Evolutionary conservation across 148 eudicot genomes (phyloP), one percentile per base, ranked within the genome.

Genomic region (Diospyros kaki): DNA sequence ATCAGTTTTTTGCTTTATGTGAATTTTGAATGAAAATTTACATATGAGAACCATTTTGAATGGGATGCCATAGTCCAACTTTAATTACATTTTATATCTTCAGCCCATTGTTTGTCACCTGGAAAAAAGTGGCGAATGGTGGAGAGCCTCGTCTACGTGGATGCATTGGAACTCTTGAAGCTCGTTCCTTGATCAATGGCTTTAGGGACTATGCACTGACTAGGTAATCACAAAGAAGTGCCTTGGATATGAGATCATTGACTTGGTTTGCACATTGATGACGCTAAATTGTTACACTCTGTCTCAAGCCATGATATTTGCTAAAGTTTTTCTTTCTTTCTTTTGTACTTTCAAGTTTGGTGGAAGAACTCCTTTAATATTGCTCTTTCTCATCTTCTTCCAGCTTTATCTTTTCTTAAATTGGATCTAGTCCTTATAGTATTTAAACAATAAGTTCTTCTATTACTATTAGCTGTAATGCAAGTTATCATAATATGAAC

Each of bases 61-160:
- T 11, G 12, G 9, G n/a, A 13, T 13, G 18, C 43, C 41, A 53
- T 56, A 13, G 59, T 60, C 45, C 74, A 5, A 64, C 46, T 39
- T 79, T 45, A 67, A 76, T 62, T 50, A 70, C 71, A 42, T 69
- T 28, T 28, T 56, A 56, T 56, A 4, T 4, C 15, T 89, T 78
- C 92, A 92, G 97, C 84, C 97, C 97, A 55, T 81, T 92, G 79
- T 92, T 92, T 86, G 97, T 92, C 64, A 92, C 97, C 9, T 92
- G 97, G 97, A 92, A 92, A 83, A 92, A 90, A 79, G 86, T 83
- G 76, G 81, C 84, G 76, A 92, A 88, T 79, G 97, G 97, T 78
- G 88, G 85, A 61, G 97, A 92, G 78, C 89, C 97, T 75, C 94
- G 92, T 40, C 82, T 92, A 74, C 94, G 97, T 75, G 97, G 97